Conservation (phyloP, 192 early-diverging fungal genomes). For the Entomortierella beljakovae region DNA sequence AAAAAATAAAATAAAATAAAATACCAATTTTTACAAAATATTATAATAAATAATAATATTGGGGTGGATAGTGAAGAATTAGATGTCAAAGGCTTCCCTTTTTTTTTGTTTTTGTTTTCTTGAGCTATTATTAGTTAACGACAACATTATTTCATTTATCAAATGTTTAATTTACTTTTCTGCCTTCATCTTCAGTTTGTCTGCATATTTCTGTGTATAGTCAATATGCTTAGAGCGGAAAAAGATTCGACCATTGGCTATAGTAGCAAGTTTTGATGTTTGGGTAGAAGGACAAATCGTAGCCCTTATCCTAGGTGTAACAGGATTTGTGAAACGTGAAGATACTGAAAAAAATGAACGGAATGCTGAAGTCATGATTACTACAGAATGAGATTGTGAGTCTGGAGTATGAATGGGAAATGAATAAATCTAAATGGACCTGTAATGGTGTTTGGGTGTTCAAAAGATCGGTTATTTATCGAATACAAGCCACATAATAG, state of each 20-base stretch:
- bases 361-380: constrained; percentile 42
- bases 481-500: not conserved
- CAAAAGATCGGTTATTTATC: no score
- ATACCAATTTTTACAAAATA: not conserved
- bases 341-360: constrained; percentile 28
- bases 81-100: no score
- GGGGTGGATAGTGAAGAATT: no score
- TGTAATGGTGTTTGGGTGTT: no score
- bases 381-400: not conserved
- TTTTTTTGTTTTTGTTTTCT: not conserved
- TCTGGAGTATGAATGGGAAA: not conserved
- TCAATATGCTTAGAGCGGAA: constrained; percentile 56
- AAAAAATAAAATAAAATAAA: not conserved
- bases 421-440: not conserved
- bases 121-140: not conserved
- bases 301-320: not conserved
- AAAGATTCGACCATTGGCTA: constrained; percentile 19
- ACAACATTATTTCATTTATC: not conserved
- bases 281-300: not conserved
- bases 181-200: constrained; percentile 68
- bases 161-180: constrained; percentile 55
- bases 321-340: constrained; percentile 4
- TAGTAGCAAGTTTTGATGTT: constrained; percentile 17
- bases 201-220: constrained; percentile 73
- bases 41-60: no score